Evolutionary conservation across 768 basidiomycete genomes (phyloP).

Genomic region (Termitomyces sp.): DNA sequence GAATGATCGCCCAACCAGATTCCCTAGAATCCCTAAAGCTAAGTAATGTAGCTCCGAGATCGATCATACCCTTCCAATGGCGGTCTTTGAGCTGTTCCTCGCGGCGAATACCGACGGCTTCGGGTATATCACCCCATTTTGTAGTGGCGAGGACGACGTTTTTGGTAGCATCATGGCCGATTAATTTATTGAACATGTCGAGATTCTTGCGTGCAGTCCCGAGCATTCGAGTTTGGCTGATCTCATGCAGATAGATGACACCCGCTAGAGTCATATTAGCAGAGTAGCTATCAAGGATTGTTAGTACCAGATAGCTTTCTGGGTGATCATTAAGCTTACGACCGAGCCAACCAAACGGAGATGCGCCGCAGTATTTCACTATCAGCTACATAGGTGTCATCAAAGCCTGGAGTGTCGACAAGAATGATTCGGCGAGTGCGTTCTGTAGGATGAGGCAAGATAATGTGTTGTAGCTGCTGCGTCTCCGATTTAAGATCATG

Average conservation of each 20-base stretch:
- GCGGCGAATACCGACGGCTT: constrained; percentile 1
- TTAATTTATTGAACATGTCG: constrained; percentile 13
- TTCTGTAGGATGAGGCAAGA: constrained; percentile 7
- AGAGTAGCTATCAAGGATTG: constrained; percentile 2
- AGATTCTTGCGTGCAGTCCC: constrained; percentile 18
- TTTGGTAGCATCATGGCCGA: constrained; percentile 10
- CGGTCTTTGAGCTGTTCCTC: constrained; percentile 8
- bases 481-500: constrained; percentile 11
- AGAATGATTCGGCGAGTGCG: constrained; percentile 6
- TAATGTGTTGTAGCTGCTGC: constrained; percentile 9
- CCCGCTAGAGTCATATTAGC: constrained; percentile 12
- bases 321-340: neutral
- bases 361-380: constrained; percentile 9
- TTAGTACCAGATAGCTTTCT: neutral
- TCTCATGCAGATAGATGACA: constrained; percentile 15
- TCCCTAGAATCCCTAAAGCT: constrained; percentile 6
- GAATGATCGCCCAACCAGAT: constrained; percentile 7
- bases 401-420: constrained; percentile 12
- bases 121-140: constrained; percentile 9
- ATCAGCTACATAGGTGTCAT: constrained; percentile 10
- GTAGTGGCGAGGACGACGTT: constrained; percentile 15
- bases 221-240: constrained; percentile 16
- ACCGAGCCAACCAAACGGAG: constrained; percentile 10
- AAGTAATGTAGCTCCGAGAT: constrained; percentile 5
- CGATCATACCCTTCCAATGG: constrained; percentile 9